Conservation (phyloP, 768 basidiomycete species). For the Phylloporus scabripes region DNA sequence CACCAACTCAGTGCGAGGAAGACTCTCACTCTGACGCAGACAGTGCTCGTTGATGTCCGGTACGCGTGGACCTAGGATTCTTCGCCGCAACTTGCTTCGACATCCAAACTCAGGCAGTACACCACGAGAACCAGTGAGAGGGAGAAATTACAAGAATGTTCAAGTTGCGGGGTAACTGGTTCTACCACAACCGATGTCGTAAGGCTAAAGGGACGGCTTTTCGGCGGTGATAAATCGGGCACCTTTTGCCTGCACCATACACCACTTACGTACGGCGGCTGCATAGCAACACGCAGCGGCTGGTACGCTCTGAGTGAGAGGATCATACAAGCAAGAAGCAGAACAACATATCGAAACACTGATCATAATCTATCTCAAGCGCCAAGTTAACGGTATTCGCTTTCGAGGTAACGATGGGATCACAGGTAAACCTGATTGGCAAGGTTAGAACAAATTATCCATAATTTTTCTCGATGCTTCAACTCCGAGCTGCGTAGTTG, state of each 20-base stretch:
- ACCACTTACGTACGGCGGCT: slow-evolving; percentile 1
- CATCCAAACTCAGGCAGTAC: slow-evolving; percentile 4
- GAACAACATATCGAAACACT: slow-evolving; percentile 6
- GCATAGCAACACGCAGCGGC: neutral
- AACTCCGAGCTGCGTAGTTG: slow-evolving; percentile 67
- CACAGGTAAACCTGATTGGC: neutral
- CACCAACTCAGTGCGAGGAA: neutral
- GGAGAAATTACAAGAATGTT: neutral
- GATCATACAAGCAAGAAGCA: slow-evolving; percentile 2
- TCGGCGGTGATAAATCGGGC: slow-evolving; percentile 1
- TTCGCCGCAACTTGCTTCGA: slow-evolving; percentile 14
- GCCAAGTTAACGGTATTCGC: slow-evolving; percentile 4
- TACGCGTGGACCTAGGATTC: slow-evolving; percentile 8
- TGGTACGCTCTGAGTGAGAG: slow-evolving; percentile 5
- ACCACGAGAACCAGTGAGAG: neutral
- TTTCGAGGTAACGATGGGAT: neutral
- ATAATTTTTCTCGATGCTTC: slow-evolving; percentile 83
- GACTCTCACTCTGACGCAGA: slow-evolving; percentile 44
- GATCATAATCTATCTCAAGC: slow-evolving; percentile 5
- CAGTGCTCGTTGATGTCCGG: slow-evolving; percentile 30
- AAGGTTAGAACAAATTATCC: slow-evolving; percentile 54
- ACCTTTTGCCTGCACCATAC: too few relatives aligned
- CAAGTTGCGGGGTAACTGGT: neutral
- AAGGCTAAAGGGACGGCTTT: slow-evolving; percentile 8
- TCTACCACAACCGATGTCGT: slow-evolving; percentile 8